Base-by-base conservation (phyloP, 1,139 yeast genomes). In the Taiozyma sp. region DNA sequence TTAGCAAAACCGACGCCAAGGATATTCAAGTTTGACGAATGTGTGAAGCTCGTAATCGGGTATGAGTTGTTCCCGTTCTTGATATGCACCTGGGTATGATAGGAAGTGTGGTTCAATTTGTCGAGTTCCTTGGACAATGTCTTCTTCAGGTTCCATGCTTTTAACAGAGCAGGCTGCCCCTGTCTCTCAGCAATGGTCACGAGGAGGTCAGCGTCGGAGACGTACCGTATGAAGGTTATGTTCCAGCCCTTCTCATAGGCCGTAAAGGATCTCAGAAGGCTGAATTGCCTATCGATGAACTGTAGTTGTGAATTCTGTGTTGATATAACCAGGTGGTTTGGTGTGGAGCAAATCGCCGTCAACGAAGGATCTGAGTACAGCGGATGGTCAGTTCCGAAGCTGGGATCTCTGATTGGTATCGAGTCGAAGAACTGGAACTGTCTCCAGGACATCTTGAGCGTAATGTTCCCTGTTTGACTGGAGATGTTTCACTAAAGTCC, bases 391-490 rank as follows among this genome's bases (percentile, higher is more conserved):
- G 85, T 72, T n/a, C 82, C 83, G 56, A 78, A 76, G 53, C 78
- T 73, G 8, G 98, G 98, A 65, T 93, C 98, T 57, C 83, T 73
- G 39, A 93, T 85, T 6, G 97, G 97, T 1, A 83, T 76, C 46
- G 81, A 76, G 52, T 90, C 97, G 67, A 88, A 90, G 68, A 93
- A 85, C 58, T 88, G 91, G 68, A 93, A 88, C 61, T 88, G 96
- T 54, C 95, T 76, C 97, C 97, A 90, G 30, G 82, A 71, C 65
- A 60, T 60, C n/a, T 14, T 46, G 3, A n/a, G 7, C n/a, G 19
- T 32, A 19, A 9, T 30, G 34, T n/a, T 30, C 7, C 19, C 14
- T n/a, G 14, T 32, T 32, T 32, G 9, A n/a, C 9, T 14, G 35
- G 35, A 32, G 8, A n/a, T n/a, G 8, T n/a, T n/a, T 13, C 6